These are phyloP conservation scores for Capsicum rhomboideum DNA, from an alignment of 257 asterid genomes.

Conservation along the genomic window DNA sequence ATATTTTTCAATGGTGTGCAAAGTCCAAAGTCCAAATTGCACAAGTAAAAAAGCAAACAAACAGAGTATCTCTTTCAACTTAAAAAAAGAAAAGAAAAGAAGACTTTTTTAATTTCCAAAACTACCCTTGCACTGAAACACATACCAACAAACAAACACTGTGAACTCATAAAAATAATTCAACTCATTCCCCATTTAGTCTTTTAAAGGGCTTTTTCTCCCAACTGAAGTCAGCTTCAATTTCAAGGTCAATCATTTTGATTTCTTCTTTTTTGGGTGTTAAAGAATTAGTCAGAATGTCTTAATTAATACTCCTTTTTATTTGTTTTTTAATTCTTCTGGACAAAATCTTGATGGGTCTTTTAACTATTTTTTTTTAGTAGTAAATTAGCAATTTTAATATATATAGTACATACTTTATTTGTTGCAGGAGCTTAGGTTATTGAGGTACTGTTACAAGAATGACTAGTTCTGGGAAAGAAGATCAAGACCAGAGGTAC, in stretches of 20 bases:
- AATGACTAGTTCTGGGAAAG: conserved; percentile 44
- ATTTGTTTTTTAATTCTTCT: neutral
- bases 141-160: neutral
- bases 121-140: neutral
- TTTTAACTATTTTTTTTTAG: neutral
- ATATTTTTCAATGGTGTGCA: no score
- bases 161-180: neutral
- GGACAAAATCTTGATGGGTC: neutral
- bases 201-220: neutral
- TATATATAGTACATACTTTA: neutral
- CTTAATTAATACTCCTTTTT: neutral
- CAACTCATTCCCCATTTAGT: neutral
- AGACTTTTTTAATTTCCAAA: neutral
- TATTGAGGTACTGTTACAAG: conserved; percentile 11
- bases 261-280: neutral
- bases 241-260: neutral
- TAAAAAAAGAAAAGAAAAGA: no score
- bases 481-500: conserved; percentile 64
- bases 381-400: neutral
- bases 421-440: conserved; percentile 17
- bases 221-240: neutral
- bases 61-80: no score
- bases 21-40: no score
- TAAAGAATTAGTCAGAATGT: neutral
- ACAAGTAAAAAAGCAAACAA: no score